A percentile compares a stretch with the other conserved stretches of the same genome.
Conservation (phyloP, 805 yeast species). For the Candida chilensis region DNA sequence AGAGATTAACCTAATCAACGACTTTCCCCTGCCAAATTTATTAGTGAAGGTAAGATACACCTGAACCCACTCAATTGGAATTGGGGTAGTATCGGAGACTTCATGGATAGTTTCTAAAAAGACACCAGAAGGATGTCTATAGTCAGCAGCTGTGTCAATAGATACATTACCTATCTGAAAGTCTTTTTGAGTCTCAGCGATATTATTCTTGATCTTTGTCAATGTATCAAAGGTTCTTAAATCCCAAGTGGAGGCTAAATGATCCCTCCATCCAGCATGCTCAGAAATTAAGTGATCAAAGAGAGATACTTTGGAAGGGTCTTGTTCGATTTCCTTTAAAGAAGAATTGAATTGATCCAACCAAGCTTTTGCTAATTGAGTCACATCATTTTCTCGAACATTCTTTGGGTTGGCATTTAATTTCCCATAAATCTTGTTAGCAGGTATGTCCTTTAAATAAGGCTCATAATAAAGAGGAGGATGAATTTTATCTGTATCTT, state of each 20-base stretch:
- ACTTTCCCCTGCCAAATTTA: constrained; percentile 21
- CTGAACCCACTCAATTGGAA: constrained; percentile 25
- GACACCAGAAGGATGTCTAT: constrained; percentile 18
- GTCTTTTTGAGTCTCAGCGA: constrained; percentile 6
- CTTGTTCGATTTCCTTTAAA: constrained; percentile 5
- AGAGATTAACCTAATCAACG: constrained; percentile 16
- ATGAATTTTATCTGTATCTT: constrained; percentile 10
- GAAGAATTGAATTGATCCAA: constrained; percentile 14
- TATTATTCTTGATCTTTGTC: constrained; percentile 11
- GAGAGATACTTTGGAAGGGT: constrained; percentile 1
- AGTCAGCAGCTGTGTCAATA: constrained; percentile 17
- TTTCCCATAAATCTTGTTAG: constrained; percentile 14
- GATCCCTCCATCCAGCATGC: constrained; percentile 27
- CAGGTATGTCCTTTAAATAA: constrained; percentile 13
- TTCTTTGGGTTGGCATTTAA: constrained; percentile 14
- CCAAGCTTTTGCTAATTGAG: constrained; percentile 16
- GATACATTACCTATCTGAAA: constrained; percentile 14
- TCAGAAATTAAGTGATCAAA: constrained; percentile 13
- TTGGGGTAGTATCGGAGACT: constrained; percentile 9
- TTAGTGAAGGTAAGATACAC: constrained; percentile 17
- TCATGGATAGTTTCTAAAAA: constrained; percentile 15
- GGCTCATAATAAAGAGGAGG: constrained; percentile 12
- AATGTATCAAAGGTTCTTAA: constrained; percentile 18
- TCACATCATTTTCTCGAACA: constrained; percentile 11
- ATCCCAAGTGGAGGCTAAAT: constrained; percentile 19